phyloP scores from a whole-genome alignment of 1,284 basidiomycete genomes.

The Thecaphora frezii region DNA sequence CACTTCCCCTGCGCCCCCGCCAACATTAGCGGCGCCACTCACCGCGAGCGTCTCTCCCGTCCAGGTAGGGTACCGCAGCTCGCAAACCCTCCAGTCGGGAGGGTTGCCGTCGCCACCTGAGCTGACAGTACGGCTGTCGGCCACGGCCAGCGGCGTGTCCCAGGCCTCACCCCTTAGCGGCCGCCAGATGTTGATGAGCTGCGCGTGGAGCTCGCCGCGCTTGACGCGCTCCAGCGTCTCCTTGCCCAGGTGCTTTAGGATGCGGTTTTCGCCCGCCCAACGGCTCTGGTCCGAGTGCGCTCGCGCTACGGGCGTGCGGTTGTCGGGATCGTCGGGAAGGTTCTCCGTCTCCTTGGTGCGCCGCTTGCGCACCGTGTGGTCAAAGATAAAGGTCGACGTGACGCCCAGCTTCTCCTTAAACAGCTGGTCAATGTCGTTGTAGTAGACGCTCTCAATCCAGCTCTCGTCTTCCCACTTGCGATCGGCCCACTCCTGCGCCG shows the following conservation, averaged over 20 bases:
- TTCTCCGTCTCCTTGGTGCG: constrained; percentile 21
- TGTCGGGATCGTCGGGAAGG: constrained; percentile 29
- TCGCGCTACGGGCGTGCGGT: constrained; percentile 33
- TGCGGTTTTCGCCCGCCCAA: constrained; percentile 41
- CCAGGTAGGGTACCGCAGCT: constrained; percentile 41
- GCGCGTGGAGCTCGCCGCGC: constrained; percentile 62
- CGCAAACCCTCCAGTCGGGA: constrained; percentile 29
- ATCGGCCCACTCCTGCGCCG: constrained; percentile 25
- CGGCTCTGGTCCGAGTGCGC: constrained; percentile 46
- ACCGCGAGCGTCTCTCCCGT: constrained; percentile 39
- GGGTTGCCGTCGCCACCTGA: constrained; percentile 28
- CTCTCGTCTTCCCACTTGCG: constrained; percentile 31
- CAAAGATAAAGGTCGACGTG: constrained; percentile 43
- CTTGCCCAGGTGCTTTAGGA: constrained; percentile 40
- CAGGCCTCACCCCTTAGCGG: constrained; percentile 66
- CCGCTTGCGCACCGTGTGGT: constrained; percentile 46
- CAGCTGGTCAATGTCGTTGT: constrained; percentile 36
- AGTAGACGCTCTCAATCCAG: constrained; percentile 40
- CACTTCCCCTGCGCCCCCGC: no score
- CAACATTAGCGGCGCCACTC: no score
- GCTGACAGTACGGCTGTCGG: constrained; percentile 67
- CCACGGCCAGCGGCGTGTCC: constrained; percentile 69
- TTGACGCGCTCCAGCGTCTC: constrained; percentile 37
- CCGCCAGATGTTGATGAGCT: constrained; percentile 74
- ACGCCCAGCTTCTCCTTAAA: constrained; percentile 42